Base-by-base conservation (phyloP, 2,329 filamentous ascomycete genomes). In the Pezicula carpinea region DNA sequence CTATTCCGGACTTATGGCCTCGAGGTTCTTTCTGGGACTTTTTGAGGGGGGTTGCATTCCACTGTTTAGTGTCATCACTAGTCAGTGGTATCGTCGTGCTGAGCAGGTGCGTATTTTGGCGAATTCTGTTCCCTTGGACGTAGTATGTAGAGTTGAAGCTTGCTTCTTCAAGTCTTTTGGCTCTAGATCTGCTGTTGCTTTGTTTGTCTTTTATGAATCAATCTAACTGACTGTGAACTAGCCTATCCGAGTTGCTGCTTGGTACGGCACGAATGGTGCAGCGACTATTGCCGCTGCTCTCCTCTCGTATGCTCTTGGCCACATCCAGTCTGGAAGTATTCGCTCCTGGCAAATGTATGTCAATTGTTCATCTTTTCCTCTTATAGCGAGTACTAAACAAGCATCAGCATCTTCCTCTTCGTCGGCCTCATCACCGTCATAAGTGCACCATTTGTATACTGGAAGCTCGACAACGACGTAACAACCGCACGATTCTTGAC, bases 11-110 rank as follows among this genome's bases (percentile, higher is more conserved):
- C 71, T 96, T 21, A 74, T 96, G 41, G 76, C 82, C 0, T 88
- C 87, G 3, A 80, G 89, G 34, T 96, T 95, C 73, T 91, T 96
- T 64, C 76, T 96, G 1, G 91, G 91, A 5, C 39, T 87, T 1
- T 84, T 84, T 50, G 83, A 89, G 69, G 80, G 80, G 15, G 85
- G 83, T 64, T 60, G 65, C 47, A 56, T 62, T 36, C 68, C 68
- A 0, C 64, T 66, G 5, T 69, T 66, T 43, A 60, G 64, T 19
- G 53, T 69, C 29, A 61, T 69, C 3, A 68, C 64, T 7, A 63
- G 64, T 8, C 67, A 69, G 56, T 66, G 64, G 53, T 69, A 68
- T 53, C 62, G 60, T 13, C 57, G 65, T 17, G 54, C 64, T 7
- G 67, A 69, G 42, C 67, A 69, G 26, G 26, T 29, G 10, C 26